Evolutionary conservation across 495 filamentous ascomycete genomes (phyloP), one percentile per base, ranked within the genome.

Genomic region (Aspergillus leporis): DNA sequence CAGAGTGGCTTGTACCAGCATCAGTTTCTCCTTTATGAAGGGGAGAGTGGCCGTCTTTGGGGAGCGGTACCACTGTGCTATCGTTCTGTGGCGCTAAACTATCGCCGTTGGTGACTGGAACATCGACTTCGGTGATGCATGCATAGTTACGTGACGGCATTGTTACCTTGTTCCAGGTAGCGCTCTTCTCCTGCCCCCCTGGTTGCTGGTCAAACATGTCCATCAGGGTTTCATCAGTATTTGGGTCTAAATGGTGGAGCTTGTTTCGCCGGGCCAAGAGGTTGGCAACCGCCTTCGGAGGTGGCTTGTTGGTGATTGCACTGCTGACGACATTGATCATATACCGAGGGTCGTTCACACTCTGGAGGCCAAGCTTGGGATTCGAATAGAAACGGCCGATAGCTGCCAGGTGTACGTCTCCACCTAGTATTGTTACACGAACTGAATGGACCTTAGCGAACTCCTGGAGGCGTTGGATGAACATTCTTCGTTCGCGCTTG

Each of bases 81-180:
- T 55, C 64, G 38, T 63, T 65, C 22, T 51, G 49, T 5, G 19
- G 30, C n/a, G 34, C 48, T 12, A 21, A 13, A n/a, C 23, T 46
- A 19, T 64, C 55, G 14, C 67, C 66, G 38, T 70, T 74, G 19
- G 69, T 56, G 23, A 61, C 51, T 9, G 74, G 72, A 13, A 68
- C 61, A 5, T 72, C 67, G 46, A 77, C 72, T 59, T 96, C 91
- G 32, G 88, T 89, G 59, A 98, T 83, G 58, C 87, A 85, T 58
- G 92, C 88, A 70, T 88, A 97, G 74, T 97, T 97, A 53, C 93
- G 83, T 45, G 84, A 87, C 2, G 93, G 93, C 93, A 97, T 96
- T 21, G 92, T 96, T 36, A 88, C 85, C 60, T 88, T 83, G 73
- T 97, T 97, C 61, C 77, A 85, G 1, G 71, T 62, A 0, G 84